A percentile compares a stretch with the other conserved stretches of the same genome.
phyloP scores from a whole-genome alignment of 139 green algal genomes.

The Volvox reticuliferus region DNA sequence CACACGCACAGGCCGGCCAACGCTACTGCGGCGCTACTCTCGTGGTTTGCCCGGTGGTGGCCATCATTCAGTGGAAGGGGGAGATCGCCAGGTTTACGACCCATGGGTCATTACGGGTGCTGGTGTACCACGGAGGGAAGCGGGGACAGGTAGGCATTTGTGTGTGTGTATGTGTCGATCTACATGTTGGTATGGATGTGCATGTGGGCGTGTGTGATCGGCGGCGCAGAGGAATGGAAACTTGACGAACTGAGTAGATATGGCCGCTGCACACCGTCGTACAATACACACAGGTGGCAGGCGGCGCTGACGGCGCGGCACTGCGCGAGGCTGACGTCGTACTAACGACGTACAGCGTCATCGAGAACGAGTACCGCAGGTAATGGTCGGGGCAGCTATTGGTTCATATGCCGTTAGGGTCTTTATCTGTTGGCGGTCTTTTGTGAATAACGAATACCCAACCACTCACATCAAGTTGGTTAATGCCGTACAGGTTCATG shows the following conservation, averaged over 20 bases:
- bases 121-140: constrained; percentile 88
- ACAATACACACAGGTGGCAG: constrained; percentile 2
- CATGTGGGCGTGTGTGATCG: no score
- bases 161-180: no score
- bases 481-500: constrained; percentile 50
- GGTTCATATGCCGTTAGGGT: background rate
- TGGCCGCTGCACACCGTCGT: no score
- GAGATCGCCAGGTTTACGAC: constrained; percentile 91
- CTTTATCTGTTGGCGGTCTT: background rate
- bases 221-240: no score
- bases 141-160: constrained; percentile 13
- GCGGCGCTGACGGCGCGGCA: constrained; percentile 49
- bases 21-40: constrained; percentile 83
- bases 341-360: constrained; percentile 92
- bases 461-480: no score
- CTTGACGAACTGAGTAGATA: no score
- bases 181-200: no score
- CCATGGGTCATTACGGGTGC: constrained; percentile 77
- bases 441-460: background rate
- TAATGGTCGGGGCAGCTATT: constrained; percentile 43
- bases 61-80: constrained; percentile 92
- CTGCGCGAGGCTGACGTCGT: constrained; percentile 86
- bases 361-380: constrained; percentile 89
- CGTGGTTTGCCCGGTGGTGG: constrained; percentile 94
- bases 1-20: background rate